Evolutionary conservation across 139 green algal genomes (phyloP).

Genomic region (Coelastrella sp.): DNA sequence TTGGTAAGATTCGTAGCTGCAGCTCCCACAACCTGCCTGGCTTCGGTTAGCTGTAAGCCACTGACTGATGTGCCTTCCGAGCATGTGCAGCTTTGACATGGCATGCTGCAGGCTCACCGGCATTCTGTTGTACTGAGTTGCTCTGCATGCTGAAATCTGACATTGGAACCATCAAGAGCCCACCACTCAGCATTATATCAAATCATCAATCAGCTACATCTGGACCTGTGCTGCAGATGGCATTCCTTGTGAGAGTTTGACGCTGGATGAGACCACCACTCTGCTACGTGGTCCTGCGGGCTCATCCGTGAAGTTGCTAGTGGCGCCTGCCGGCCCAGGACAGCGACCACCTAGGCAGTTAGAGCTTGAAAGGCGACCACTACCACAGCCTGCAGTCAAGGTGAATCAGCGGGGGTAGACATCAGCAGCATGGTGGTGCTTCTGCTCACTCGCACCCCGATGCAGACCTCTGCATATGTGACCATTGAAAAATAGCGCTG

Average conservation of each 20-base stretch:
- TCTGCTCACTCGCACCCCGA: no score
- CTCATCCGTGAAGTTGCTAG: conserved; percentile 52
- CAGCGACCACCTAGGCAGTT: conserved; percentile 7
- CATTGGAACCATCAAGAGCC: no score
- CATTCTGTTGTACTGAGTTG: no score
- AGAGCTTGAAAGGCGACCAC: conserved; percentile 47
- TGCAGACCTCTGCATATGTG: no score
- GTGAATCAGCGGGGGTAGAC: not conserved
- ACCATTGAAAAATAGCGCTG: no score
- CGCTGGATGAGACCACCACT: conserved; percentile 46
- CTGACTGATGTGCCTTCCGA: no score
- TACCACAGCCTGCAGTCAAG: conserved; percentile 58
- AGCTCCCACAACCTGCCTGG: not conserved
- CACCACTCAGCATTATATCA: no score
- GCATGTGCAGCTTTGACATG: no score
- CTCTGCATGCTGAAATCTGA: no score
- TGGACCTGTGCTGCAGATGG: conserved; percentile 48
- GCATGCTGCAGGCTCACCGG: no score
- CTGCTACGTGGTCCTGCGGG: conserved; percentile 64
- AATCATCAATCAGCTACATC: not conserved
- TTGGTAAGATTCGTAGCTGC: conserved; percentile 10
- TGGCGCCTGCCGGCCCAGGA: conserved; percentile 28
- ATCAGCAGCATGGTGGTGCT: no score
- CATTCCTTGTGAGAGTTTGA: conserved; percentile 54
- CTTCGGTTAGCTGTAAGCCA: no score